These are phyloP conservation scores for Discostella stelligera DNA, from an alignment of 352 stramenopile genomes.

Conservation along the genomic window DNA sequence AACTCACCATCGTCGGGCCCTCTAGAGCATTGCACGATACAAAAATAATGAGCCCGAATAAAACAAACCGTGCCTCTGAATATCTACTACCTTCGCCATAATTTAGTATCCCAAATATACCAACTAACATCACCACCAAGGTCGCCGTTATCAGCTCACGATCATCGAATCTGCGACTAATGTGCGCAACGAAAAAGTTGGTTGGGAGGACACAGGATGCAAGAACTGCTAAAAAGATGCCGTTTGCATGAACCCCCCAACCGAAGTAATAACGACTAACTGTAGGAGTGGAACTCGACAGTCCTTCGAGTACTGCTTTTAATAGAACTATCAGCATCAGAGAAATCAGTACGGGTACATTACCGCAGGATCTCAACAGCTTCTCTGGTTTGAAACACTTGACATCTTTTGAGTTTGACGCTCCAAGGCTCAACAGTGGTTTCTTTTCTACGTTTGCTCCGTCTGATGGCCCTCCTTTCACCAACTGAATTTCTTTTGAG, in stretches of 20 bases:
- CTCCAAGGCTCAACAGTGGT: slow-evolving; percentile 18
- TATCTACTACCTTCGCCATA: slow-evolving; percentile 82
- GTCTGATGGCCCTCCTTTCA: slow-evolving; percentile 1
- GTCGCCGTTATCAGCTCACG: slow-evolving; percentile 88
- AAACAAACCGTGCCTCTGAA: slow-evolving; percentile 86
- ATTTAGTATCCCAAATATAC: slow-evolving; percentile 87
- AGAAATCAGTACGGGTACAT: slow-evolving; percentile 64
- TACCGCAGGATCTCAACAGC: slow-evolving; percentile 20
- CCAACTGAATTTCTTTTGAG: slow-evolving; percentile 5
- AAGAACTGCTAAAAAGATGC: slow-evolving; percentile 87
- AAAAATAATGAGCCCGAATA: slow-evolving; percentile 89
- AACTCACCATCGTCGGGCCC: slow-evolving; percentile 53
- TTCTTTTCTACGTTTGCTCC: slow-evolving; percentile 17
- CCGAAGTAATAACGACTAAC: slow-evolving; percentile 88
- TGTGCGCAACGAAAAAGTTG: slow-evolving; percentile 88
- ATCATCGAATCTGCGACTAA: slow-evolving; percentile 89
- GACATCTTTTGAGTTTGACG: background rate
- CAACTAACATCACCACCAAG: slow-evolving; percentile 87
- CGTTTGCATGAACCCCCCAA: slow-evolving; percentile 86
- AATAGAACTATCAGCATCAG: slow-evolving; percentile 88
- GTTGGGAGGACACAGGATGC: slow-evolving; percentile 90
- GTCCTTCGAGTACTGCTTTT: slow-evolving; percentile 89
- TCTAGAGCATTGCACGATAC: slow-evolving; percentile 87
- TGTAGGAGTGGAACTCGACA: slow-evolving; percentile 87
- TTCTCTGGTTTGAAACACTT: slow-evolving; percentile 7